Evolutionary conservation across 331 rosid species (phyloP).

Genomic region (Prunus yedoensis): DNA sequence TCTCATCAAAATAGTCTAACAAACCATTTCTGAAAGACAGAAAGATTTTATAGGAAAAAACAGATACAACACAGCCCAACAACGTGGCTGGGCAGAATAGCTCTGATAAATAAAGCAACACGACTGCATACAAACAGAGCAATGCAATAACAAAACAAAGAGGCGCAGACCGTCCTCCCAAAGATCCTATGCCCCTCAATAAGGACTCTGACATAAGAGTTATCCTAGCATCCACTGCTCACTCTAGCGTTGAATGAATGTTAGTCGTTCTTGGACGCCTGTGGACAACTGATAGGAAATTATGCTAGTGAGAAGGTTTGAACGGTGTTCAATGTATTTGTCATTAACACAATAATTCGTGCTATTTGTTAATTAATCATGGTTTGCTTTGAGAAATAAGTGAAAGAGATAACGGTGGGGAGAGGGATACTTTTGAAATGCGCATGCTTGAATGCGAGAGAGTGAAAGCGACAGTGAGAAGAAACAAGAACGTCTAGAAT

Average conservation of each 20-base stretch:
- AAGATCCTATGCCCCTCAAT: background rate
- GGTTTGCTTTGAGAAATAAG: background rate
- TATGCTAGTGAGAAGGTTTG: background rate
- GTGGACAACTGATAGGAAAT: too few relatives aligned
- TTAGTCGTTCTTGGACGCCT: too few relatives aligned
- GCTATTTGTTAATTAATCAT: background rate
- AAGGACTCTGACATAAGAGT: background rate
- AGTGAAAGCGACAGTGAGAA: background rate
- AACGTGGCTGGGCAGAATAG: background rate
- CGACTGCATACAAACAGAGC: background rate
- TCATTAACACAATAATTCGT: background rate
- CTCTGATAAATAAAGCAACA: background rate
- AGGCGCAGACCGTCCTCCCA: background rate
- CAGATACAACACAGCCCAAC: background rate
- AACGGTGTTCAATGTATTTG: constrained; percentile 1
- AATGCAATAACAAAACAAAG: background rate
- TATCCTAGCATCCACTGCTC: too few relatives aligned
- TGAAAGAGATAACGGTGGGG: background rate
- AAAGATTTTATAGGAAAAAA: background rate
- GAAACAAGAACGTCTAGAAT: too few relatives aligned
- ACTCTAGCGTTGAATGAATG: too few relatives aligned
- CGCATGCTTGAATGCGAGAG: background rate
- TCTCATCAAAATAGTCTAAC: background rate
- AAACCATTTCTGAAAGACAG: background rate
- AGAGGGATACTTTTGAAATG: background rate